Evolutionary conservation across 371 early-diverging fungal genomes (phyloP).

Genomic region (Mortierella sp.): DNA sequence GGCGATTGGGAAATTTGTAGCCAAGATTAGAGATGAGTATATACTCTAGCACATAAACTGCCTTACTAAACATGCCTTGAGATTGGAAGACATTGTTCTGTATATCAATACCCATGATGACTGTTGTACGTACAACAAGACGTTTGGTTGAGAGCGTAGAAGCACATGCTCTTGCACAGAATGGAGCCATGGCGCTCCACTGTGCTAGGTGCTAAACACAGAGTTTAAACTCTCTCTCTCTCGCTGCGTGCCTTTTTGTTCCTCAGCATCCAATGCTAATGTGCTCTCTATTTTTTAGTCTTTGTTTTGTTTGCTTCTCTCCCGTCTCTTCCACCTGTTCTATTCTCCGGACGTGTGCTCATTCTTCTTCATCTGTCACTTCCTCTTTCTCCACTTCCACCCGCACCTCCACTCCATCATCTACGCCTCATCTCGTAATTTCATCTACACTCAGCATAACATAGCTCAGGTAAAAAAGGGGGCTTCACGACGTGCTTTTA

Average conservation of each 20-base stretch:
- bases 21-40: conserved; percentile 19
- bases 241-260: no score
- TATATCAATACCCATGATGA: no score
- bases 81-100: no score
- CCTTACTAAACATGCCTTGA: no score
- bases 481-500: no score
- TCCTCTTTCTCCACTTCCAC: not conserved
- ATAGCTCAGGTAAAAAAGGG: not conserved
- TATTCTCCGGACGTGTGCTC: not conserved
- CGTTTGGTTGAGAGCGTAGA: not conserved
- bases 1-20: conserved; percentile 32
- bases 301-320: not conserved
- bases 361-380: not conserved
- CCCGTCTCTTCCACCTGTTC: not conserved
- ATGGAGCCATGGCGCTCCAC: no score
- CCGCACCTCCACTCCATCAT: not conserved
- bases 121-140: no score
- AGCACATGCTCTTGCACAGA: not conserved
- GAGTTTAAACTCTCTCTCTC: no score
- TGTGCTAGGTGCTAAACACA: no score
- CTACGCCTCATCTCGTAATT: not conserved
- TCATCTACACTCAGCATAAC: no score
- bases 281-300: not conserved
- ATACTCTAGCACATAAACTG: no score
- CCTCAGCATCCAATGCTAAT: no score